phyloP scores from a whole-genome alignment of 441 rosid species.

The Corymbia calophylla region DNA sequence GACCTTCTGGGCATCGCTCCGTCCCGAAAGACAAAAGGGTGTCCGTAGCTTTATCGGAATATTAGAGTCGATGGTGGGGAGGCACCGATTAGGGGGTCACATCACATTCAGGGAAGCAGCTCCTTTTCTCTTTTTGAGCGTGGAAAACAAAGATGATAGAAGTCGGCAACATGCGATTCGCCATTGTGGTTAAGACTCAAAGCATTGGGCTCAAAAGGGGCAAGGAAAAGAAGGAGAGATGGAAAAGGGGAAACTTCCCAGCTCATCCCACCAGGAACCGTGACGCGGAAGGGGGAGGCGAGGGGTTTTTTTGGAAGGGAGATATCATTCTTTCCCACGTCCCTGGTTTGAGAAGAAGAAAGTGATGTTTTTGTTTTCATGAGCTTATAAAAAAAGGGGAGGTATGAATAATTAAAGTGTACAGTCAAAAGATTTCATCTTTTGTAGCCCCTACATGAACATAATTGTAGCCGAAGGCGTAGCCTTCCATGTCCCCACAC shows the following conservation, averaged over 20 bases:
- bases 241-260: background rate
- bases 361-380: background rate
- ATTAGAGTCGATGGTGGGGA: background rate
- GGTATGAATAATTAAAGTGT: background rate
- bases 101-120: background rate
- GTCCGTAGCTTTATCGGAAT: background rate
- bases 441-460: background rate
- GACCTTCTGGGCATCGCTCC: background rate
- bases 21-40: background rate
- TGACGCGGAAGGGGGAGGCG: background rate
- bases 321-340: background rate
- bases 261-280: background rate
- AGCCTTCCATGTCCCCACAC: background rate
- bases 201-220: background rate
- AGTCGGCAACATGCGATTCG: background rate
- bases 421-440: background rate
- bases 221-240: background rate
- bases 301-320: background rate
- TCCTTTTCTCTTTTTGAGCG: background rate
- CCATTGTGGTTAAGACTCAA: background rate
- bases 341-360: background rate
- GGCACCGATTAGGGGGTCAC: background rate
- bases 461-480: background rate
- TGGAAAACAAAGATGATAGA: background rate
- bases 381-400: background rate